These are phyloP conservation scores for Pythium coloratum DNA, from an alignment of 352 stramenopile species.

Conservation along the genomic window DNA sequence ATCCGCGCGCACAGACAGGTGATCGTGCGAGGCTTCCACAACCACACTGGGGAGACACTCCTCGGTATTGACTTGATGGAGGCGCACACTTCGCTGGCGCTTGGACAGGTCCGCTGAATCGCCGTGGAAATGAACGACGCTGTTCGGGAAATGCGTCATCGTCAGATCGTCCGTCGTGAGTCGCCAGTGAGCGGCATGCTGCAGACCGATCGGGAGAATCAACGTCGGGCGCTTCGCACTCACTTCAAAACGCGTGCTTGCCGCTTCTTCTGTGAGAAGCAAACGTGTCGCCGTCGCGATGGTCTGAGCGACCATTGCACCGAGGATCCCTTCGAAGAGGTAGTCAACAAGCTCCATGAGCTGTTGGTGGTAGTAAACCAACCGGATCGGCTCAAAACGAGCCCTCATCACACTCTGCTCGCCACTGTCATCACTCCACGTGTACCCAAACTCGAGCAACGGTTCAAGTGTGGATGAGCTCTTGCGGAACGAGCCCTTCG, in stretches of 20 bases:
- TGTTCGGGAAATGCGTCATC: constrained; percentile 68
- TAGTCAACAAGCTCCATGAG: constrained; percentile 82
- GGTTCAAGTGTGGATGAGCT: constrained; percentile 9
- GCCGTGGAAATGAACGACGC: constrained; percentile 47
- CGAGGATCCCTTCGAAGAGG: constrained; percentile 78
- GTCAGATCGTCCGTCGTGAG: constrained; percentile 53
- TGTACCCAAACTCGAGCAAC: constrained; percentile 41
- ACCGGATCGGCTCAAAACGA: constrained; percentile 60
- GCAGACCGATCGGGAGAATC: constrained; percentile 60
- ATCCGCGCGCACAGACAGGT: constrained; percentile 31
- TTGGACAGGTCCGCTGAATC: constrained; percentile 20
- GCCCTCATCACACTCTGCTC: constrained; percentile 52
- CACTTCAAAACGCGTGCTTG: constrained; percentile 53
- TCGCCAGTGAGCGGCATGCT: constrained; percentile 55
- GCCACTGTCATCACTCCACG: constrained; percentile 13
- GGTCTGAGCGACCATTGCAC: constrained; percentile 69
- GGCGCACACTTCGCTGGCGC: constrained; percentile 15
- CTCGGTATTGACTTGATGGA: neutral
- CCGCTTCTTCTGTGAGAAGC: constrained; percentile 62
- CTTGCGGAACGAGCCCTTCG: constrained; percentile 13
- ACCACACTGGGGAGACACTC: neutral
- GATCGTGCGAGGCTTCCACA: neutral
- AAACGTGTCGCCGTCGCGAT: constrained; percentile 71
- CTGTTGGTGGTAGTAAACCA: constrained; percentile 88
- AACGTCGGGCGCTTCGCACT: constrained; percentile 59